Evolutionary conservation across 495 filamentous ascomycete species (phyloP).

Genomic region (Podospora pseudopauciseta): DNA sequence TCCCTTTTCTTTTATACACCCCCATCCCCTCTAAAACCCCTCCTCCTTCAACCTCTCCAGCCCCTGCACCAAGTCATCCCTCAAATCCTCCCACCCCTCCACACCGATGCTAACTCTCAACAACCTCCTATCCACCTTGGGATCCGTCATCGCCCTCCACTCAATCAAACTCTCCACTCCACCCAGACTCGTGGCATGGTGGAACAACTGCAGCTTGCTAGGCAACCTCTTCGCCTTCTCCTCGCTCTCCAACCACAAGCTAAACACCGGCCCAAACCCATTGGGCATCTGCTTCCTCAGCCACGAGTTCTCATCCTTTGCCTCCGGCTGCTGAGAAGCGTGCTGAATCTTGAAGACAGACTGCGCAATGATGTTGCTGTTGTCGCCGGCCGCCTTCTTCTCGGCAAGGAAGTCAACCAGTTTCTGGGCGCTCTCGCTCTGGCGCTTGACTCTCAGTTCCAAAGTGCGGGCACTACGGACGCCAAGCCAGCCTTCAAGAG

Average conservation of each 20-base stretch:
- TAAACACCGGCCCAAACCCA: constrained; percentile 87
- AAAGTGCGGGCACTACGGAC: constrained; percentile 81
- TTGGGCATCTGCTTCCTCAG: constrained; percentile 84
- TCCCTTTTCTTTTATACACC: not conserved
- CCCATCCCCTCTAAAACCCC: not conserved
- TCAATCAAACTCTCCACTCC: constrained; percentile 93
- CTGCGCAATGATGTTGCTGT: constrained; percentile 41
- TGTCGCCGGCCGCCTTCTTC: constrained; percentile 32
- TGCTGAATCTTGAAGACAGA: constrained; percentile 63
- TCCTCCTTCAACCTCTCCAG: constrained; percentile 54
- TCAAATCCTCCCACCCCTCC: constrained; percentile 83
- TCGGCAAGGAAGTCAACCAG: constrained; percentile 69
- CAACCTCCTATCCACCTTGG: constrained; percentile 64
- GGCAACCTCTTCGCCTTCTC: constrained; percentile 65
- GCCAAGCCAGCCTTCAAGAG: constrained; percentile 87
- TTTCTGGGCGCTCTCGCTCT: constrained; percentile 61
- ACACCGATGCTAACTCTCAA: constrained; percentile 81
- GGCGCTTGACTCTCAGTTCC: constrained; percentile 72
- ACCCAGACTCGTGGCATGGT: constrained; percentile 91
- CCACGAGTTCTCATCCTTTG: constrained; percentile 62
- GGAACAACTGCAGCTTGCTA: constrained; percentile 74
- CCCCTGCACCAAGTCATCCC: constrained; percentile 66
- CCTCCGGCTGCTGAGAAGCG: constrained; percentile 65
- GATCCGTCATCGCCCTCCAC: constrained; percentile 83
- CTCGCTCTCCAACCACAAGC: constrained; percentile 60